A percentile compares a stretch with the other conserved stretches of the same genome.
Evolutionary conservation across 257 asterid genomes (phyloP).

Genomic region (Striga asiatica): DNA sequence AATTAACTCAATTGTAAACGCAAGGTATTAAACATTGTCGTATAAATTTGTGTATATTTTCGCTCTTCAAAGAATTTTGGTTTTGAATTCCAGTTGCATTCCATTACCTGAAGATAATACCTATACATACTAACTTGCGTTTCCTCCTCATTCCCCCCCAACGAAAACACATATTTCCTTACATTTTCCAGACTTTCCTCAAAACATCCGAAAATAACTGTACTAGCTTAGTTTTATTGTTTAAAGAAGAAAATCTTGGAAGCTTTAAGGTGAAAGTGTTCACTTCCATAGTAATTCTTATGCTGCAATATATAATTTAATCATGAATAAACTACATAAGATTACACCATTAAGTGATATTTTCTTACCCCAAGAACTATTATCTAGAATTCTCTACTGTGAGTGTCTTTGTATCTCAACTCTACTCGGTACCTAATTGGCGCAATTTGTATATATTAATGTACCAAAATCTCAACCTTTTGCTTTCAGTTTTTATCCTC

Average conservation of each 20-base stretch:
- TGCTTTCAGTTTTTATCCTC: constrained; percentile 49
- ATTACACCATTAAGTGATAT: neutral
- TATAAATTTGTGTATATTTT: too few relatives aligned
- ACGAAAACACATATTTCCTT: too few relatives aligned
- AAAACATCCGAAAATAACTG: too few relatives aligned
- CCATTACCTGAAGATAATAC: neutral
- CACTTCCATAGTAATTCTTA: neutral
- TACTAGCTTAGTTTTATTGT: too few relatives aligned
- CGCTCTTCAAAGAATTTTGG: too few relatives aligned
- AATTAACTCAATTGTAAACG: constrained; percentile 55
- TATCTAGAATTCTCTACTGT: neutral
- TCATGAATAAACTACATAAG: neutral
- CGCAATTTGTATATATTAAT: neutral
- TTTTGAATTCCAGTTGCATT: too few relatives aligned
- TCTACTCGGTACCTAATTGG: neutral
- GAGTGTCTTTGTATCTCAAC: neutral
- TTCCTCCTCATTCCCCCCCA: too few relatives aligned
- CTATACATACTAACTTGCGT: neutral
- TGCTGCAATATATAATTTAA: constrained; percentile 1
- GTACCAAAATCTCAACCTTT: constrained; percentile 6
- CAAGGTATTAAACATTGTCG: constrained; percentile 45
- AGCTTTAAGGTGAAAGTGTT: constrained; percentile 2
- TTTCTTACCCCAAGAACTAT: neutral
- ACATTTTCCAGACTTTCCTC: too few relatives aligned
- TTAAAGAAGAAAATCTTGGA: neutral